phyloP scores from a whole-genome alignment of 164 flowering plant species.

The Macadamia tetraphylla region DNA sequence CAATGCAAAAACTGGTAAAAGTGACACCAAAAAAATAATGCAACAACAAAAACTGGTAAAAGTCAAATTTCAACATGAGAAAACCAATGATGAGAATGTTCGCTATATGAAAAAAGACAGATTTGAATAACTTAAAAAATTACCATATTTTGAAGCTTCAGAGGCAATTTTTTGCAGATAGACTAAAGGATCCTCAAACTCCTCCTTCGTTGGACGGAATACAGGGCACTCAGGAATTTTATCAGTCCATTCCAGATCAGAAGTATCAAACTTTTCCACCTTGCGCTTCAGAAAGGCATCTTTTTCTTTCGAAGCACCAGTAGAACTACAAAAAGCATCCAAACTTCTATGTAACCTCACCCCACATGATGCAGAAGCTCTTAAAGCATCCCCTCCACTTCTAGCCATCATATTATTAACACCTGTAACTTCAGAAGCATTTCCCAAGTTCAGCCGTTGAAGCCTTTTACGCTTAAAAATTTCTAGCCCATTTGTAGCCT shows the following conservation, averaged over 20 bases:
- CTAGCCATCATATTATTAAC: conserved; percentile 49
- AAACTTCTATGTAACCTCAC: conserved; percentile 38
- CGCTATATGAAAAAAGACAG: background rate
- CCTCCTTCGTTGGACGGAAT: conserved; percentile 76
- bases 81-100: background rate
- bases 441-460: conserved; percentile 48
- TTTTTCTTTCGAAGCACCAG: conserved; percentile 32
- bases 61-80: too few species aligned
- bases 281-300: conserved; percentile 49
- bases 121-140: background rate
- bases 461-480: conserved; percentile 71
- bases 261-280: conserved; percentile 57
- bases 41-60: too few species aligned
- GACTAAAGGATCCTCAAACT: conserved; percentile 89
- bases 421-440: conserved; percentile 23
- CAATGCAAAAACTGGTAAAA: background rate
- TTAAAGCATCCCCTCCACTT: conserved; percentile 91
- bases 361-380: conserved; percentile 65
- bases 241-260: conserved; percentile 71
- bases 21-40: too few species aligned
- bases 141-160: conserved; percentile 94
- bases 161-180: conserved; percentile 93
- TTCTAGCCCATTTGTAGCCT: conserved; percentile 60
- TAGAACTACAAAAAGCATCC: conserved; percentile 25
- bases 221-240: conserved; percentile 87